phyloP scores from a whole-genome alignment of 2,329 filamentous ascomycete genomes.

The Aspergillus unguis region DNA sequence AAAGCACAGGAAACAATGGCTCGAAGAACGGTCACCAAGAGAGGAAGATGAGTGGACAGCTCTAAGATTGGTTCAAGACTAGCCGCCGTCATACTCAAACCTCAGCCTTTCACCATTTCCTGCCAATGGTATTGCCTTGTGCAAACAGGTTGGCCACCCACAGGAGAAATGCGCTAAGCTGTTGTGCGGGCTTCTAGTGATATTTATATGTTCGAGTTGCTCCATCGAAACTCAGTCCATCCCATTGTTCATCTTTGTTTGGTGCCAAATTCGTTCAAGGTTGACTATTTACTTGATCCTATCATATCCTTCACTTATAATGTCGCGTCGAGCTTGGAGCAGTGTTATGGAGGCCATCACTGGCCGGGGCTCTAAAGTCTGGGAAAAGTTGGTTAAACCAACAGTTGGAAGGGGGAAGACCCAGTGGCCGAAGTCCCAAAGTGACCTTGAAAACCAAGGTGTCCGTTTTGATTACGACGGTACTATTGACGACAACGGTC shows the following conservation, averaged over 20 bases:
- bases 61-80: not conserved
- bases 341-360: not conserved
- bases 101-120: not conserved
- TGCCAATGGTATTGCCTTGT: not conserved
- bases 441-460: constrained; percentile 10
- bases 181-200: not conserved
- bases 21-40: not conserved
- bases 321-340: not conserved
- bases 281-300: not conserved
- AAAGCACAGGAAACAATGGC: not conserved
- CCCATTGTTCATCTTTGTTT: not conserved
- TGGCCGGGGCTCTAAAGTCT: not conserved
- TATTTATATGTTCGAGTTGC: not conserved
- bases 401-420: constrained; percentile 14
- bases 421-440: constrained; percentile 12
- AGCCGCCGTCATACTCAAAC: not conserved
- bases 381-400: constrained; percentile 15
- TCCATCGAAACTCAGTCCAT: not conserved
- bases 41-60: not conserved
- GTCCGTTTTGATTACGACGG: constrained; percentile 19
- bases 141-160: not conserved
- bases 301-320: not conserved
- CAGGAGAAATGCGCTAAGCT: not conserved
- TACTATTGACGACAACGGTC: constrained; percentile 8
- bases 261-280: not conserved